Conservation (phyloP, 805 yeast species). For the Saturnispora ahearnii region DNA sequence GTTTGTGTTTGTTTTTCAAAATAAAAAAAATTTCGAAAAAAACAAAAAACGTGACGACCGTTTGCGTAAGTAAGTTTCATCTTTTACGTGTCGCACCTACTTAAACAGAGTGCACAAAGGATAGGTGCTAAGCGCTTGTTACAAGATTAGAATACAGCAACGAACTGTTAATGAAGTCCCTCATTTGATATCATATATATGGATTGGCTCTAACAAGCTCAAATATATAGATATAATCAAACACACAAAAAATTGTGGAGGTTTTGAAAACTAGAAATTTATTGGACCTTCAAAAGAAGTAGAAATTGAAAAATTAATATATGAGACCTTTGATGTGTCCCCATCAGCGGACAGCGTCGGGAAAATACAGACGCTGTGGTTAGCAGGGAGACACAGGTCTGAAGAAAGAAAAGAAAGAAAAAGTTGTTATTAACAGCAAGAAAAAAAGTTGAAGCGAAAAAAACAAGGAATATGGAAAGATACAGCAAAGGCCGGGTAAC, state of each 20-base stretch:
- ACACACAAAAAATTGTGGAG: neutral
- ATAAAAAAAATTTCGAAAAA: neutral
- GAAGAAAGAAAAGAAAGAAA: neutral
- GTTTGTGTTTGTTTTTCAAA: neutral
- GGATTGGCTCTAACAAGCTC: constrained; percentile 1
- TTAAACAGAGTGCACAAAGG: no score
- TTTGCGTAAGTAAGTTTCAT: neutral
- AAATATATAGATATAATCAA: neutral
- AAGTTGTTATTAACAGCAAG: no score
- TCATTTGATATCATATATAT: neutral
- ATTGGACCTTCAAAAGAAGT: neutral
- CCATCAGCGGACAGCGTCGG: constrained; percentile 8
- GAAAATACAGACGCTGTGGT: constrained; percentile 10
- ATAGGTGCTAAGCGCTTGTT: no score
- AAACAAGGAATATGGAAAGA: neutral
- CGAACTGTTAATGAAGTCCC: neutral
- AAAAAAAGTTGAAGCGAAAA: neutral
- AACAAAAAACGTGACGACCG: neutral
- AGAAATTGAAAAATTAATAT: constrained; percentile 4
- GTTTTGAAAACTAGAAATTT: no score
- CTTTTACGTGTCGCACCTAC: no score
- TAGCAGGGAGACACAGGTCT: neutral
- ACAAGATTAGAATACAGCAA: no score
- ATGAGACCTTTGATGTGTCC: neutral
- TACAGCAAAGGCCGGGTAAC: neutral